phyloP scores from a whole-genome alignment of 352 stramenopile genomes.

The Globisporangium rhizosaccharum region DNA sequence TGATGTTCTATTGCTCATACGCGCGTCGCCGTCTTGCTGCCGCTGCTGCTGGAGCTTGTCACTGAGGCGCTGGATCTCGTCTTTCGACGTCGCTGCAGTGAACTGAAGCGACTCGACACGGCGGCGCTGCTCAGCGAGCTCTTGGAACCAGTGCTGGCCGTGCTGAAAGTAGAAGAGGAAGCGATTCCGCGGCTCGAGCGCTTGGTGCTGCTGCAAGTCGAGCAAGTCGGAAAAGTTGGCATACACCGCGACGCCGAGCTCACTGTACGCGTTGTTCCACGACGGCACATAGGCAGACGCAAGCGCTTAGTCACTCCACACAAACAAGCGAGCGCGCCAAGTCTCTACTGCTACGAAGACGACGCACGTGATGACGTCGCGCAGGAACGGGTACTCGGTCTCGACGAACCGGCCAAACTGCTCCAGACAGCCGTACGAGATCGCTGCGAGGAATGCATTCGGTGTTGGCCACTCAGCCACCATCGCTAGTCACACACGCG shows the following conservation, averaged over 20 bases:
- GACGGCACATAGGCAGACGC: not conserved
- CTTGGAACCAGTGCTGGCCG: constrained; percentile 43
- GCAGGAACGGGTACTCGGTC: constrained; percentile 47
- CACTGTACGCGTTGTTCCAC: not conserved
- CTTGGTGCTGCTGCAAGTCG: constrained; percentile 10
- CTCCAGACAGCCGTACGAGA: constrained; percentile 43
- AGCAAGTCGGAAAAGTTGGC: constrained; percentile 31
- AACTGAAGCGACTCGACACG: constrained; percentile 16
- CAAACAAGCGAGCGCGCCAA: too few species aligned
- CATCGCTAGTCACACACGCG: constrained; percentile 20
- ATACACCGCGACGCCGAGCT: constrained; percentile 33
- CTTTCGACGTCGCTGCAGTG: constrained; percentile 18
- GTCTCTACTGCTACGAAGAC: too few species aligned
- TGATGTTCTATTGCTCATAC: too few species aligned
- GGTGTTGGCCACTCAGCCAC: constrained; percentile 36
- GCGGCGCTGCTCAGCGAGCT: constrained; percentile 22
- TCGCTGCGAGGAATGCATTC: constrained; percentile 46
- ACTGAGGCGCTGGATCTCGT: constrained; percentile 31
- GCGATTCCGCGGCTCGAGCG: constrained; percentile 10
- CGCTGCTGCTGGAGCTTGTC: constrained; percentile 40
- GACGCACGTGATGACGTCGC: constrained; percentile 23
- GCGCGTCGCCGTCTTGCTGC: constrained; percentile 18
- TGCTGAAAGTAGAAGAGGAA: constrained; percentile 46
- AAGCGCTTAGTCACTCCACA: too few species aligned
- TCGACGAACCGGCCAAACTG: constrained; percentile 38